Evolutionary conservation across 73 alveolate genomes (phyloP).

Genomic region (Tetrahymena elliotti): DNA sequence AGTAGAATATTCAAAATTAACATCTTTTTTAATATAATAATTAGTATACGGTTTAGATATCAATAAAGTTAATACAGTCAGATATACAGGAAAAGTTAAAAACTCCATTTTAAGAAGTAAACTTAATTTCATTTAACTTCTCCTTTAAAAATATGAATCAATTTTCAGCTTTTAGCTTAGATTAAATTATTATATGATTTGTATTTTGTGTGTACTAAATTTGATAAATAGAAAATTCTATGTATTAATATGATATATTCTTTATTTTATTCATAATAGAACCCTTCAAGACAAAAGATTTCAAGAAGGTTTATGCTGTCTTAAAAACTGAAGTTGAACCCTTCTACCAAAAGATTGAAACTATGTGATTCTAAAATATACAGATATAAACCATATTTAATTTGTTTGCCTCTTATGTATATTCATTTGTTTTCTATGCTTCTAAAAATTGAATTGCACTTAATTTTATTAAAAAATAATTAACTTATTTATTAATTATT

Average conservation of each 20-base stretch:
- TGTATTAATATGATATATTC: not conserved
- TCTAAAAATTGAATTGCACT: no score
- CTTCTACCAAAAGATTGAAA: not conserved
- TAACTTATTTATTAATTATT: no score
- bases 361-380: not conserved
- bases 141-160: not conserved
- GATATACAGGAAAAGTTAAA: not conserved
- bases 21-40: not conserved
- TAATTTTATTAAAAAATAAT: no score
- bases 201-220: not conserved
- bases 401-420: not conserved
- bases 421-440: no score
- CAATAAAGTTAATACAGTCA: not conserved
- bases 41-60: not conserved
- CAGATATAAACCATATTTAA: not conserved
- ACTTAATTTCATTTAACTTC: not conserved
- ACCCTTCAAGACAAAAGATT: not conserved
- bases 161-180: not conserved
- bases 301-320: not conserved
- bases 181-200: not conserved
- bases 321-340: not conserved
- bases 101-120: not conserved
- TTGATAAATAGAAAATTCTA: not conserved
- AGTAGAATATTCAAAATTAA: not conserved
- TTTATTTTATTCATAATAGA: not conserved